Evolutionary conservation across 768 basidiomycete species (phyloP).

Genomic region (Leucocoprinus leucothites): DNA sequence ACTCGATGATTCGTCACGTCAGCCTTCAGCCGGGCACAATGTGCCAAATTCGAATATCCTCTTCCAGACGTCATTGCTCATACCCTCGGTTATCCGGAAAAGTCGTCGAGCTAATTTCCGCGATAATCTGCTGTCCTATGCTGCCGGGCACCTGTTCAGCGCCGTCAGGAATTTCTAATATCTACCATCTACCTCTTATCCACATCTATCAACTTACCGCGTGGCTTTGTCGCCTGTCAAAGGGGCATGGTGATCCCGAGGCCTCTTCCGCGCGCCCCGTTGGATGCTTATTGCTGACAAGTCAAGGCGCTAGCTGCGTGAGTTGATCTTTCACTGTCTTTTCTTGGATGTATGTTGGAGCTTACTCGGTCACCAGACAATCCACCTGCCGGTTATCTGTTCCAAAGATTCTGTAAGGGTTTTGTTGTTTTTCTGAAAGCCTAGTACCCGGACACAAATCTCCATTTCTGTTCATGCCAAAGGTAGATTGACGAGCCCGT

Average conservation of each 20-base stretch:
- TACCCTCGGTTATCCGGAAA: not conserved
- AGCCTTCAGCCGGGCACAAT: conserved; percentile 16
- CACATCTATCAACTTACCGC: conserved; percentile 6
- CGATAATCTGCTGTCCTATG: not conserved
- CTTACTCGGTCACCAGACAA: conserved; percentile 10
- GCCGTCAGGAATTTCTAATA: not conserved
- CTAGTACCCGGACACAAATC: not conserved
- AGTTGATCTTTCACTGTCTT: not conserved
- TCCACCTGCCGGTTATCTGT: conserved; percentile 1
- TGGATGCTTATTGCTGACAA: not conserved
- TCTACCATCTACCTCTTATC: conserved; percentile 7
- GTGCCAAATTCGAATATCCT: not conserved
- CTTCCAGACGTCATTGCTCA: not conserved
- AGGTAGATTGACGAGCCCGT: not conserved
- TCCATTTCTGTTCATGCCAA: not conserved
- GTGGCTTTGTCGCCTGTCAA: conserved; percentile 1
- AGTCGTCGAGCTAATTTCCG: not conserved
- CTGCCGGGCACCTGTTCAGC: not conserved
- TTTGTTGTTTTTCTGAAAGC: not conserved
- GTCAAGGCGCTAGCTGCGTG: not conserved
- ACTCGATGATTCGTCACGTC: conserved; percentile 22
- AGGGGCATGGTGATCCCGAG: not conserved
- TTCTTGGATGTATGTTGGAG: not conserved
- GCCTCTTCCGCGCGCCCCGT: not conserved
- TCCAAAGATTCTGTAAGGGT: not conserved